phyloP scores from a whole-genome alignment of 2,329 filamentous ascomycete genomes.

The Penicillium sp. region DNA sequence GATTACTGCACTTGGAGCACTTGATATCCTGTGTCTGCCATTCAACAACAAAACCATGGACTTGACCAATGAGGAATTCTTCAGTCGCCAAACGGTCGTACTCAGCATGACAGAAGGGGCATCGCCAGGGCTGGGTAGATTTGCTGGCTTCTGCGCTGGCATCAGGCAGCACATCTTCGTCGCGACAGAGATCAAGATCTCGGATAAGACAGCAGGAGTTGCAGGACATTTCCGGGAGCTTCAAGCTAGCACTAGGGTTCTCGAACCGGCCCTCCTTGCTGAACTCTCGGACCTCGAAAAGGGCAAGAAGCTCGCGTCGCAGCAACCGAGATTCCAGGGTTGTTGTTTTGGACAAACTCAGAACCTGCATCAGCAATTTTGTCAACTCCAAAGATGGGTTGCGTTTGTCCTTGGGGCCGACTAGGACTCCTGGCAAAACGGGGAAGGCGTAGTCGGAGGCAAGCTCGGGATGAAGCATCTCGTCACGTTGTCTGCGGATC shows the following conservation, averaged over 20 bases:
- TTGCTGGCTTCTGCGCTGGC: slow-evolving; percentile 32
- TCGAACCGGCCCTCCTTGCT: slow-evolving; percentile 80
- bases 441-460: slow-evolving; percentile 87
- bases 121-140: slow-evolving; percentile 64
- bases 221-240: slow-evolving; percentile 75
- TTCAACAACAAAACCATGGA: slow-evolving; percentile 71
- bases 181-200: slow-evolving; percentile 88
- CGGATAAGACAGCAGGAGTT: slow-evolving; percentile 85
- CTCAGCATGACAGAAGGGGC: slow-evolving; percentile 70
- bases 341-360: slow-evolving; percentile 87
- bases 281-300: slow-evolving; percentile 96
- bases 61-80: slow-evolving; percentile 73
- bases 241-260: slow-evolving; percentile 77
- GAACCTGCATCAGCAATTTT: slow-evolving; percentile 88
- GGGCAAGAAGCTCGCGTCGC: slow-evolving; percentile 79
- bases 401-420: slow-evolving; percentile 50
- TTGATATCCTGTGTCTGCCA: slow-evolving; percentile 91
- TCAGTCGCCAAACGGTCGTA: slow-evolving; percentile 81
- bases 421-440: slow-evolving; percentile 57
- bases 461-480: slow-evolving; percentile 85
- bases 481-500: slow-evolving; percentile 81
- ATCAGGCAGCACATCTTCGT: slow-evolving; percentile 72
- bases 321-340: slow-evolving; percentile 83
- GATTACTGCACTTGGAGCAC: slow-evolving; percentile 66
- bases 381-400: slow-evolving; percentile 88